Base-by-base conservation (phyloP, 768 basidiomycete genomes). In the Chlorophyllum brunneum region DNA sequence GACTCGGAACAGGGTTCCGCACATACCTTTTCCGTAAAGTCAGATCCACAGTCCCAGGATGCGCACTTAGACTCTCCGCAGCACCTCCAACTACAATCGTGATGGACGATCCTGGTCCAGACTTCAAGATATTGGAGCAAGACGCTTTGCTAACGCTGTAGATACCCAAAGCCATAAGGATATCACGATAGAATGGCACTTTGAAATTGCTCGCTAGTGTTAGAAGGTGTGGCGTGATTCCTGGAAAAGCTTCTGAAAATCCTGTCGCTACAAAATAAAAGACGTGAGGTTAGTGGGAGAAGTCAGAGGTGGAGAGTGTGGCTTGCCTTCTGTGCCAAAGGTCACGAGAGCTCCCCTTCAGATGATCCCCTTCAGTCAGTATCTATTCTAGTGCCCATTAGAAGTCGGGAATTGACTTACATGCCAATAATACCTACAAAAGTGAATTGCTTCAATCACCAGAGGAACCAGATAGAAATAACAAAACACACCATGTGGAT, bases 51-150 rank as follows among this genome's bases (percentile, higher is more conserved):
- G 97, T 99, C n/a, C 97, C 97, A 1, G 97, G 97, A 58, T 85
- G 89, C 6, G 97, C 97, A 59, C 85, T 87, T 61, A 99, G 68
- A 66, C 88, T 92, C 74, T 98, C 97, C 13, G 95, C 87, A 0
- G 97, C 95, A 20, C 97, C 97, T 0, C 97, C 97, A 1, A 99
- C 86, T 3, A 99, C 95, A 54, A 99, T 98, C 2, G 88, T 89
- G 61, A 98, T 93, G 0, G 92, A 83, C 15, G 76, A 74, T 16
- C 81, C 77, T 16, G 80, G 73, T 2, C 86, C 88, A 2, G 64
- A 52, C 57, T 73, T 73, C 16, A 99, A 74, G 54, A 98, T 95
- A 67, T 92, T 93, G 30, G 86, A 85, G 67, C 97, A 99, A 1
- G 90, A 88, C 56, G 78, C 67, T 67, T 91, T 95, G 61, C 90